Conservation (phyloP, 169 alveolate species). For the Plasmodium ovale region DNA sequence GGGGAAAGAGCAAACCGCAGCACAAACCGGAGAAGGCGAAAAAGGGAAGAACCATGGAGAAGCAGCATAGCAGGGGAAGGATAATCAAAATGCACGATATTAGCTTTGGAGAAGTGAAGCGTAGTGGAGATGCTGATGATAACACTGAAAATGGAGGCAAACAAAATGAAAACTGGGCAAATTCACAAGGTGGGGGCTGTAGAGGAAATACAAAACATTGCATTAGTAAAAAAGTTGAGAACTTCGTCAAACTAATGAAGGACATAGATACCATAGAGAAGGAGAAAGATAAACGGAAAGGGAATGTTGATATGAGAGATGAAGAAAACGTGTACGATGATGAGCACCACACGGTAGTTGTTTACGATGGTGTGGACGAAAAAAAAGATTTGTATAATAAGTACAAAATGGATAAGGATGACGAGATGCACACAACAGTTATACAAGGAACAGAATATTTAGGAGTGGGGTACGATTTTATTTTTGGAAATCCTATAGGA, state of each 20-base stretch:
- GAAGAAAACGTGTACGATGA: constrained; percentile 53
- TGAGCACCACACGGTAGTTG: constrained; percentile 56
- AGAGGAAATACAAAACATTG: constrained; percentile 3
- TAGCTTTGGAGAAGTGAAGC: constrained; percentile 5
- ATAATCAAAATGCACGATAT: background rate
- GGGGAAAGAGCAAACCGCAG: background rate
- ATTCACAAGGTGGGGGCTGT: background rate
- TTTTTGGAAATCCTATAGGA: constrained; percentile 89
- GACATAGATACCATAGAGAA: background rate
- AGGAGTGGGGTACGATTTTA: constrained; percentile 89
- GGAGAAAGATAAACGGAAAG: background rate
- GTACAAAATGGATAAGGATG: constrained; percentile 23
- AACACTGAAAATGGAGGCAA: no score
- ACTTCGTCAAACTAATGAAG: constrained; percentile 31
- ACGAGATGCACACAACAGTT: constrained; percentile 42
- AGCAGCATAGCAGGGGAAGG: background rate
- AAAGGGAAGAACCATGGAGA: background rate
- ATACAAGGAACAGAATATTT: constrained; percentile 82
- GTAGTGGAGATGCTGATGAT: background rate
- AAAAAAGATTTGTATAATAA: constrained; percentile 64
- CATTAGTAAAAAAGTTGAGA: constrained; percentile 1
- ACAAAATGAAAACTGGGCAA: no score
- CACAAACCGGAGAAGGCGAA: background rate
- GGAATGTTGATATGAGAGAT: no score
- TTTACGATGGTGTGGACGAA: constrained; percentile 54